Base-by-base conservation (phyloP, 192 early-diverging fungal genomes). In the Diversispora epigaea region DNA sequence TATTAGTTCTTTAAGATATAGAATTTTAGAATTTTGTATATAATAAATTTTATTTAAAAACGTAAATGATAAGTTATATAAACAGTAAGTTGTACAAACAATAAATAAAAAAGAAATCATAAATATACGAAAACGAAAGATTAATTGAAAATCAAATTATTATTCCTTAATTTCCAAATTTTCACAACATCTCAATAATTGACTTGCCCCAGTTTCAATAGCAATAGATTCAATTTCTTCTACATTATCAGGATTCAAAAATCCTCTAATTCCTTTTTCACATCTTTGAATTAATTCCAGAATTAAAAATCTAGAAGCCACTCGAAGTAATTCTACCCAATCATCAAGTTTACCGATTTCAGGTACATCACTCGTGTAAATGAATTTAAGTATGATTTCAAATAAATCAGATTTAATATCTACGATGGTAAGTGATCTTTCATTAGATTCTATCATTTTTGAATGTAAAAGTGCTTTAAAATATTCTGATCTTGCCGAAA, bases 101-200 rank as follows among this genome's bases (percentile, higher is more conserved):
- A n/a, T n/a, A n/a, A n/a, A 32, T 32, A 32, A 32, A 32, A 0
- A 32, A 32, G 25, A 32, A 32, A 32, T 32, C 25, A 32, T 32
- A 32, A 32, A 32, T 32, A 32, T 32, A 32, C 25, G 25, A 32
- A 32, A 32, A 32, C 25, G 25, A 32, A 32, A 32, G 25, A 32
- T 32, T 32, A 32, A 32, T 32, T 32, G 25, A 32, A 32, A 32
- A 32, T 32, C 2, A 2, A 32, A 32, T 32, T 32, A 32, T 32
- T 32, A 32, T 32, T 32, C 25, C 25, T 32, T 32, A 32, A 32
- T 32, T 32, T 32, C 25, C 25, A 32, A 32, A 32, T 32, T 43
- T 40, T 63, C 39, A 40, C 61, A 63, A 63, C 39, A 63, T 63
- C 5, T 4, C 40, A 63, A 40, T 63, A 63, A 63, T 63, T 63